phyloP scores from a whole-genome alignment of 2,329 filamentous ascomycete genomes.

The Exophiala spinifera region DNA sequence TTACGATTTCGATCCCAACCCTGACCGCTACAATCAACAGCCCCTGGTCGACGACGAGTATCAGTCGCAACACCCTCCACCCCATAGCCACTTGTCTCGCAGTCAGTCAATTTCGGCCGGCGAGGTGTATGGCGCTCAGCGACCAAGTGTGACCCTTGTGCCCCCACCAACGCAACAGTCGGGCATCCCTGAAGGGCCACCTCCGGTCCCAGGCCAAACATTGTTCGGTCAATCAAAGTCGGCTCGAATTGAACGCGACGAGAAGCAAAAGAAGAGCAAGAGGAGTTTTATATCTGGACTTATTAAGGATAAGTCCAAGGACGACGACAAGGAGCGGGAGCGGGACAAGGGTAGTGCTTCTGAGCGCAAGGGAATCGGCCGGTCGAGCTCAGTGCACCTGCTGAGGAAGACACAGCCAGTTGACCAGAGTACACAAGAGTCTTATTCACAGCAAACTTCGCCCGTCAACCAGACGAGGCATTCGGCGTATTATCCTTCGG shows the following conservation, averaged over 20 bases:
- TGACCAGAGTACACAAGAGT: constrained; percentile 14
- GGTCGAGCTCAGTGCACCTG: constrained; percentile 27
- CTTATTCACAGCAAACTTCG: constrained; percentile 22
- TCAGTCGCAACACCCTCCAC: constrained; percentile 13
- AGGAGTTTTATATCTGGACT: constrained; percentile 25
- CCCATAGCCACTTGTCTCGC: constrained; percentile 16
- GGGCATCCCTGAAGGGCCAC: constrained; percentile 18
- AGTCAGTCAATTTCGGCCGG: constrained; percentile 20
- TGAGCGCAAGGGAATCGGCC: constrained; percentile 22
- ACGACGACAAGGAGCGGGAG: constrained; percentile 25
- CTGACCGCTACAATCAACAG: constrained; percentile 14
- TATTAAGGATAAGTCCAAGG: constrained; percentile 24
- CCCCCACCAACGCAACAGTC: constrained; percentile 19
- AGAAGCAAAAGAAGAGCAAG: constrained; percentile 26
- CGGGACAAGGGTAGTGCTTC: constrained; percentile 22
- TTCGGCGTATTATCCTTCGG: constrained; percentile 16
- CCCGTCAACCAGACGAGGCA: constrained; percentile 17
- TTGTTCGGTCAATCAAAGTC: constrained; percentile 26
- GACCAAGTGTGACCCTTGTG: constrained; percentile 24
- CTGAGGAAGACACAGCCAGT: constrained; percentile 22
- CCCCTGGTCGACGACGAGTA: constrained; percentile 11
- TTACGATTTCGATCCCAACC: constrained; percentile 6
- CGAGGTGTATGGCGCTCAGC: constrained; percentile 23
- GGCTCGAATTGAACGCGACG: constrained; percentile 20
- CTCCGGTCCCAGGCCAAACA: constrained; percentile 24